Percentiles rank a stretch among this genome's conserved stretches.
These are phyloP conservation scores for Talaromyces sp. DNA, from an alignment of 2,329 filamentous ascomycete genomes.

Conservation along the genomic window DNA sequence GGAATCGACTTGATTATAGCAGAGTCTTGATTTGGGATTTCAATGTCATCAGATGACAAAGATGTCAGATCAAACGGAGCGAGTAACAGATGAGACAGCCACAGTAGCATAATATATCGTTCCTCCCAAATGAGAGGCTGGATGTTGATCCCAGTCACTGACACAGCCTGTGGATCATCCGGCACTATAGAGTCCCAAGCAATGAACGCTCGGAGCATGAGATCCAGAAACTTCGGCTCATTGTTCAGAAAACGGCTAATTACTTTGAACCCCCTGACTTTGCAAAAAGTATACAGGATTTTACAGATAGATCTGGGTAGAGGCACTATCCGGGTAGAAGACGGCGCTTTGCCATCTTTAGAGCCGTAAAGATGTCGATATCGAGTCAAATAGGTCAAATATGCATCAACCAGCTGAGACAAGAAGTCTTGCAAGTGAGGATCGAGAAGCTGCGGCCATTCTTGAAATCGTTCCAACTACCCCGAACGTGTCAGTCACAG, in stretches of 20 bases:
- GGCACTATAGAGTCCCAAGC: constrained; percentile 36
- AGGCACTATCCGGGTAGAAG: constrained; percentile 37
- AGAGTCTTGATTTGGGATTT: constrained; percentile 29
- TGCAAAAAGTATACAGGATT: constrained; percentile 85
- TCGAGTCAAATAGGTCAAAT: constrained; percentile 57
- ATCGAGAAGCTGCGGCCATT: constrained; percentile 89
- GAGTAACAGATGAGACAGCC: constrained; percentile 75
- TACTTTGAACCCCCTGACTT: constrained; percentile 88
- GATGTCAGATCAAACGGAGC: constrained; percentile 87
- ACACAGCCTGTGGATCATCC: constrained; percentile 11
- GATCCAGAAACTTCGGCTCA: constrained; percentile 78
- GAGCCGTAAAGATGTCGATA: constrained; percentile 37
- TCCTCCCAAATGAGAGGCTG: constrained; percentile 71
- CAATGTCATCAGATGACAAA: constrained; percentile 56
- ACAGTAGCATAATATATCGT: constrained; percentile 78
- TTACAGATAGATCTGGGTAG: constrained; percentile 67
- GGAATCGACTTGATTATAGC: constrained; percentile 43
- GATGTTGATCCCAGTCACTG: constrained; percentile 14
- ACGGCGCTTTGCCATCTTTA: constrained; percentile 25
- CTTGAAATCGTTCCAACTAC: constrained; percentile 80
- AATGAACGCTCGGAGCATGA: constrained; percentile 70
- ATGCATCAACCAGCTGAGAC: constrained; percentile 67
- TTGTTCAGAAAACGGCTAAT: constrained; percentile 87
- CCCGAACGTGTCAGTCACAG: constrained; percentile 6
- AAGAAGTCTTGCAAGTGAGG: constrained; percentile 71